Conservation (phyloP, 495 filamentous ascomycete genomes). For the Xylaria sp. region DNA sequence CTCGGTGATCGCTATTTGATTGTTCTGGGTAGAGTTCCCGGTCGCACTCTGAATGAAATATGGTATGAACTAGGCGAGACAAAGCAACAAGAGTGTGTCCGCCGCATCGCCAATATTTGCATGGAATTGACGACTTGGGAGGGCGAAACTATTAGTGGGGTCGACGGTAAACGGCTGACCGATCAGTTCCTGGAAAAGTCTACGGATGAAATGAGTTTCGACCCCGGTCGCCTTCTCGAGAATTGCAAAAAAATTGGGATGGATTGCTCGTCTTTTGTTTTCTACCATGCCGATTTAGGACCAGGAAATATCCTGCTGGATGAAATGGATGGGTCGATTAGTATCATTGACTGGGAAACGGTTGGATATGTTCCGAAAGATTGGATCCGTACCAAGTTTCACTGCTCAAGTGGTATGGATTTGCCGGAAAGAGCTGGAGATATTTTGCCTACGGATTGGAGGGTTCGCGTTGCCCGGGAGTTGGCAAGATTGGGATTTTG, state of each 20-base stretch:
- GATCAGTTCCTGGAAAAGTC: slow-evolving; percentile 24
- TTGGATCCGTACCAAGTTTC: slow-evolving; percentile 44
- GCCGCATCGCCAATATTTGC: slow-evolving; percentile 30
- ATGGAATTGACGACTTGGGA: slow-evolving; percentile 26
- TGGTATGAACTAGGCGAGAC: slow-evolving; percentile 27
- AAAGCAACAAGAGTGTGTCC: slow-evolving; percentile 26
- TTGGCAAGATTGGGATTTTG: slow-evolving; percentile 19
- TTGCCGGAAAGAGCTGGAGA: slow-evolving; percentile 30
- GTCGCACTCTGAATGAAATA: slow-evolving; percentile 30
- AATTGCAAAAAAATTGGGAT: slow-evolving; percentile 37
- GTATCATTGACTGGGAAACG: slow-evolving; percentile 48
- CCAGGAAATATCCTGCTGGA: slow-evolving; percentile 46
- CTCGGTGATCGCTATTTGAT: slow-evolving; percentile 29
- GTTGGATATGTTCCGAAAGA: slow-evolving; percentile 43
- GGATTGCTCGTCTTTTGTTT: slow-evolving; percentile 42
- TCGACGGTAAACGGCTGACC: slow-evolving; percentile 27
- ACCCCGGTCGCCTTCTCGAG: slow-evolving; percentile 14
- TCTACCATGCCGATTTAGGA: slow-evolving; percentile 48
- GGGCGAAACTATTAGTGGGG: slow-evolving; percentile 27
- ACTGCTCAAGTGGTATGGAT: slow-evolving; percentile 35
- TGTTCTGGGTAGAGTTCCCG: slow-evolving; percentile 26
- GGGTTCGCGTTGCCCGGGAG: slow-evolving; percentile 19
- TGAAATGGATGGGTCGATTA: slow-evolving; percentile 32
- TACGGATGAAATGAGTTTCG: slow-evolving; percentile 17
- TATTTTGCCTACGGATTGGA: slow-evolving; percentile 19